Evolutionary conservation across 2,329 filamentous ascomycete species (phyloP).

Genomic region (Pseudopyrenochaeta lycopersici): DNA sequence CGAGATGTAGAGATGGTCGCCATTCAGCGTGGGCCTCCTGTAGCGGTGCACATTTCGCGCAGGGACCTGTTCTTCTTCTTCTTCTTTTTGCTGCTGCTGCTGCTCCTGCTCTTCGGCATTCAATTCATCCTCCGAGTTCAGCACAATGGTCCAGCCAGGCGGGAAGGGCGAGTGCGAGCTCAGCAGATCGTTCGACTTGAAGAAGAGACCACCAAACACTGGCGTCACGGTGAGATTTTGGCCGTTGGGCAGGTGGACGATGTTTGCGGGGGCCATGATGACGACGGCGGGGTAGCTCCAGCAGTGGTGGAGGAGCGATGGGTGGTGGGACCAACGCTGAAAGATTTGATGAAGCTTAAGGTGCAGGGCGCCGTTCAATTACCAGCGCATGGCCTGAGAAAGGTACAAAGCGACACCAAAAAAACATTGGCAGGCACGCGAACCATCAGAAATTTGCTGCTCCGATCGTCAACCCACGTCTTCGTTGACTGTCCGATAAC

Average conservation of each 20-base stretch:
- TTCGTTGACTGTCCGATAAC: conserved; percentile 17
- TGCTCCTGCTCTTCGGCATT: conserved; percentile 37
- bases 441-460: conserved; percentile 25
- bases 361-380: conserved; percentile 12
- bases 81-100: conserved; percentile 42
- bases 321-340: conserved; percentile 2
- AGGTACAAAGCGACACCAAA: conserved; percentile 7
- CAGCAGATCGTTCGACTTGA: conserved; percentile 82
- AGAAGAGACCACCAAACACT: conserved; percentile 90
- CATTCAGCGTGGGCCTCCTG: conserved; percentile 75
- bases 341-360: conserved; percentile 4
- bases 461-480: conserved; percentile 12
- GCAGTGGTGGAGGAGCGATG: conserved; percentile 6
- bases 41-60: conserved; percentile 69
- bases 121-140: conserved; percentile 71
- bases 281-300: conserved; percentile 37
- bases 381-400: conserved; percentile 30
- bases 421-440: conserved; percentile 20
- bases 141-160: conserved; percentile 87
- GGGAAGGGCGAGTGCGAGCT: conserved; percentile 74
- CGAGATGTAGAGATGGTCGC: conserved; percentile 89
- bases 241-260: conserved; percentile 84
- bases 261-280: conserved; percentile 52
- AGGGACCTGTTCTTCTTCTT: conserved; percentile 39
- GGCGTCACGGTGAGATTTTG: conserved; percentile 82